Percentiles rank a stretch among this genome's conserved stretches.
Evolutionary conservation across 1,284 basidiomycete genomes (phyloP).

Genomic region (Trichosporon sp.): DNA sequence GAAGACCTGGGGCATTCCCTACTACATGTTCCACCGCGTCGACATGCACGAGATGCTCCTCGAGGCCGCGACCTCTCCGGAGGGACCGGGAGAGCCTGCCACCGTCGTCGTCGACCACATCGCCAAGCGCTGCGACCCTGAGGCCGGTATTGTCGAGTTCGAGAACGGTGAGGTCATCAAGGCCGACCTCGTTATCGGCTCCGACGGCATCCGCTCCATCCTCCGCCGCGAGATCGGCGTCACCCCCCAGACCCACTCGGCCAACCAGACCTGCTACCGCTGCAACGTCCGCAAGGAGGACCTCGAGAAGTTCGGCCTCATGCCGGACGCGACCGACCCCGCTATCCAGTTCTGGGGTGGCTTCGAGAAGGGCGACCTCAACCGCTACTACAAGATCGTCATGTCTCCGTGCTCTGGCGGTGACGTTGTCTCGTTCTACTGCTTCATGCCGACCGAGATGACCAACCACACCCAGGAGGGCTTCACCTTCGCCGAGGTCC

Average conservation of each 20-base stretch:
- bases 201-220: slow-evolving; percentile 53
- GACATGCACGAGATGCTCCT: slow-evolving; percentile 54
- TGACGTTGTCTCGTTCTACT: slow-evolving; percentile 55
- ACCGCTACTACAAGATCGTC: slow-evolving; percentile 56
- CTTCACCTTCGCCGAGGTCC: slow-evolving; percentile 52
- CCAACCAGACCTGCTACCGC: slow-evolving; percentile 56
- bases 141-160: slow-evolving; percentile 47
- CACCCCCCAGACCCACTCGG: slow-evolving; percentile 47
- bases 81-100: slow-evolving; percentile 46
- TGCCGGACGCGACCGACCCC: slow-evolving; percentile 48
- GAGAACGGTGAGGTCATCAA: slow-evolving; percentile 46
- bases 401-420: slow-evolving; percentile 53
- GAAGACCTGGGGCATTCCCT: slow-evolving; percentile 46
- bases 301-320: slow-evolving; percentile 51
- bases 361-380: slow-evolving; percentile 41
- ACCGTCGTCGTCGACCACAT: slow-evolving; percentile 50
- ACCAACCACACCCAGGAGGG: slow-evolving; percentile 56
- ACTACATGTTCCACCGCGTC: slow-evolving; percentile 52
- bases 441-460: slow-evolving; percentile 51
- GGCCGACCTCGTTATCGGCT: slow-evolving; percentile 54
- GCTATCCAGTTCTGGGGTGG: slow-evolving; percentile 58
- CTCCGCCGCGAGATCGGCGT: slow-evolving; percentile 44
- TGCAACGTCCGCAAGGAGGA: slow-evolving; percentile 52
- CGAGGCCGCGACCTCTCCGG: slow-evolving; percentile 40
- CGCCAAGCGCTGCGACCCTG: slow-evolving; percentile 46